phyloP scores from a whole-genome alignment of 768 basidiomycete genomes.

The Chalciporus piperatus region DNA sequence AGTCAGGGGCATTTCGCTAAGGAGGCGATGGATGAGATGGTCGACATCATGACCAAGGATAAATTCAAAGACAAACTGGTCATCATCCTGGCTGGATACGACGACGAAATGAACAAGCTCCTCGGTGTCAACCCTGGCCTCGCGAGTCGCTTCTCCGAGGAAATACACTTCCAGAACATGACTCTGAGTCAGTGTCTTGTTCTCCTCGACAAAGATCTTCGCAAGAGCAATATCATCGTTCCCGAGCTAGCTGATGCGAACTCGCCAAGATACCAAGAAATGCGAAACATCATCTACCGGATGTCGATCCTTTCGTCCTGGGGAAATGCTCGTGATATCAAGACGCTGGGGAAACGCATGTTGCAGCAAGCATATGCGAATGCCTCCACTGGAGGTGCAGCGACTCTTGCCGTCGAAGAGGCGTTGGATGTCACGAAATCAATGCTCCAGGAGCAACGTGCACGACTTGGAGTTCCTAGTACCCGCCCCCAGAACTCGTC shows the following conservation, averaged over 20 bases:
- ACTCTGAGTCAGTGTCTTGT: constrained; percentile 45
- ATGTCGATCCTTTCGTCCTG: constrained; percentile 51
- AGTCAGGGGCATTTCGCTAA: constrained; percentile 60
- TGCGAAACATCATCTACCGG: constrained; percentile 36
- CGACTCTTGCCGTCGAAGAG: constrained; percentile 24
- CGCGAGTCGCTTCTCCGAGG: constrained; percentile 66
- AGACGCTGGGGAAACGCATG: constrained; percentile 49
- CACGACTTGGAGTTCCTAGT: constrained; percentile 23
- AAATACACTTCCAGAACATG: constrained; percentile 55
- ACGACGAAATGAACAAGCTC: constrained; percentile 61
- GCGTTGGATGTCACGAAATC: constrained; percentile 24
- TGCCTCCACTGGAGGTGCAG: constrained; percentile 8
- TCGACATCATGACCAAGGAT: constrained; percentile 58
- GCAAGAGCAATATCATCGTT: constrained; percentile 40
- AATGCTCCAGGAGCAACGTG: constrained; percentile 16
- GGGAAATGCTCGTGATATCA: constrained; percentile 70
- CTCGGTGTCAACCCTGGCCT: constrained; percentile 59
- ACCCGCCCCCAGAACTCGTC: constrained; percentile 4
- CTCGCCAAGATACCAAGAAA: constrained; percentile 8
- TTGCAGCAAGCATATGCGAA: constrained; percentile 34
- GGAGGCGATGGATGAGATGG: constrained; percentile 72
- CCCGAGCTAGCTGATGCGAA: constrained; percentile 25
- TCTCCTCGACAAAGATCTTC: constrained; percentile 47
- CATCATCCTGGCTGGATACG: constrained; percentile 70
- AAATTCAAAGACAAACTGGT: constrained; percentile 57